Evolutionary conservation across 306 rosid genomes (phyloP), one percentile per base, ranked within the genome.

Genomic region (Vicia faba): DNA sequence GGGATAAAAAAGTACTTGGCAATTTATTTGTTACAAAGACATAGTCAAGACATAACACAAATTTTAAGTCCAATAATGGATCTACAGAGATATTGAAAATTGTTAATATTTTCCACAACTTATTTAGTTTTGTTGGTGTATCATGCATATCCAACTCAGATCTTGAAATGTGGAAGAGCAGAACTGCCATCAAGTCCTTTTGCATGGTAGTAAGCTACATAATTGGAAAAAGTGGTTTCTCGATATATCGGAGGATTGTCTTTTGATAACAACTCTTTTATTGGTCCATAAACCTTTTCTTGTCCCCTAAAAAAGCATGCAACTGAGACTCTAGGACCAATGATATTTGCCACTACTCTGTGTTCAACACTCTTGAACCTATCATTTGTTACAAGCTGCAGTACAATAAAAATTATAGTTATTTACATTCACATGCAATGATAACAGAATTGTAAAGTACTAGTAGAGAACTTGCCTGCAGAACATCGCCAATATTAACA

Each of bases 341-440:
- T 15, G 43, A 11, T 39, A 45, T 66, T 74, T 25, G 78, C 78
- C 9, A 58, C 36, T 4, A 74, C 78, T 66, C 73, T 56, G 13
- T 74, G 78, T 25, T 66, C 78, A 3, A 48, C 68, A 46, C 78
- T 74, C 68, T 57, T 74, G 54, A 74, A n/a, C n/a, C n/a, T n/a
- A n/a, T n/a, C n/a, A n/a, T n/a, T n/a, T n/a, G n/a, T n/a, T n/a
- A n/a, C n/a, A n/a, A n/a, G n/a, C n/a, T n/a, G n/a, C n/a, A n/a
- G n/a, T n/a, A n/a, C n/a, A n/a, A n/a, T n/a, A n/a, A n/a, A n/a
- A n/a, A n/a, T n/a, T n/a, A n/a, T n/a, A n/a, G n/a, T n/a, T n/a
- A n/a, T n/a, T n/a, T n/a, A n/a, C n/a, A n/a, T n/a, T n/a, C n/a
- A n/a, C n/a, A n/a, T n/a, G n/a, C n/a, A n/a, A n/a, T n/a, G n/a